Percentiles rank a stretch among this genome's conserved stretches.
Conservation (phyloP, 2,329 filamentous ascomycete species). For the Pseudogymnoascus sp. region DNA sequence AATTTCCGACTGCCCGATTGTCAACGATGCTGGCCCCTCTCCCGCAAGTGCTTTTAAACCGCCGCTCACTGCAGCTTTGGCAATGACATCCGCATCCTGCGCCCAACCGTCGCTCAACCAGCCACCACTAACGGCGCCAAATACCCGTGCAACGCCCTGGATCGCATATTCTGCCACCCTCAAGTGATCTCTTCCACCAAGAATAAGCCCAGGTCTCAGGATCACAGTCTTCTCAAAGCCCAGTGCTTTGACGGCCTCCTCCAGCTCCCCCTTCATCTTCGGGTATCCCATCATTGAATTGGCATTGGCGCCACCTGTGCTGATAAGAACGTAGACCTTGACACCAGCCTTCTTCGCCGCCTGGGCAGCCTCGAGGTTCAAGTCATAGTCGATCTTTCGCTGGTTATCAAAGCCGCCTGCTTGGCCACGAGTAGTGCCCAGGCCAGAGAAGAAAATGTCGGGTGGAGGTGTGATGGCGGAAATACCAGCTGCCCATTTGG, state of each 20-base stretch:
- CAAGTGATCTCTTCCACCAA: conserved; percentile 59
- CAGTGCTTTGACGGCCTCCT: conserved; percentile 64
- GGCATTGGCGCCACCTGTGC: conserved; percentile 37
- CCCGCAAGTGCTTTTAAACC: conserved; percentile 36
- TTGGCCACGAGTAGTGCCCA: conserved; percentile 69
- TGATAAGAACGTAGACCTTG: conserved; percentile 51
- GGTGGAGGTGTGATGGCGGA: conserved; percentile 47
- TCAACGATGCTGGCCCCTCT: conserved; percentile 39
- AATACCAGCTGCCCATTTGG: conserved; percentile 59
- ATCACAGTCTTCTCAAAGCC: conserved; percentile 75
- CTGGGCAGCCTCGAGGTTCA: conserved; percentile 71
- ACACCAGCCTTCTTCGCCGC: conserved; percentile 66
- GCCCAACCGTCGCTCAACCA: conserved; percentile 54
- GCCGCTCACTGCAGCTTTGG: conserved; percentile 42
- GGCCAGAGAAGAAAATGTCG: conserved; percentile 62
- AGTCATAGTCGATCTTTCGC: conserved; percentile 79
- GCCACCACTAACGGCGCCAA: conserved; percentile 47
- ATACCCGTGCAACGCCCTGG: conserved; percentile 44
- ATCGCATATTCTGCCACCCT: conserved; percentile 51
- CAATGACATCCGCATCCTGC: conserved; percentile 56
- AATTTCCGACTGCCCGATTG: conserved; percentile 41
- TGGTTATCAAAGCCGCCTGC: conserved; percentile 74
- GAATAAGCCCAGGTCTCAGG: conserved; percentile 63
- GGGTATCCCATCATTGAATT: conserved; percentile 46
- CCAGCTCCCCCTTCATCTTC: conserved; percentile 80